Evolutionary conservation across 495 filamentous ascomycete species (phyloP).

Genomic region (Penicillium soppii): DNA sequence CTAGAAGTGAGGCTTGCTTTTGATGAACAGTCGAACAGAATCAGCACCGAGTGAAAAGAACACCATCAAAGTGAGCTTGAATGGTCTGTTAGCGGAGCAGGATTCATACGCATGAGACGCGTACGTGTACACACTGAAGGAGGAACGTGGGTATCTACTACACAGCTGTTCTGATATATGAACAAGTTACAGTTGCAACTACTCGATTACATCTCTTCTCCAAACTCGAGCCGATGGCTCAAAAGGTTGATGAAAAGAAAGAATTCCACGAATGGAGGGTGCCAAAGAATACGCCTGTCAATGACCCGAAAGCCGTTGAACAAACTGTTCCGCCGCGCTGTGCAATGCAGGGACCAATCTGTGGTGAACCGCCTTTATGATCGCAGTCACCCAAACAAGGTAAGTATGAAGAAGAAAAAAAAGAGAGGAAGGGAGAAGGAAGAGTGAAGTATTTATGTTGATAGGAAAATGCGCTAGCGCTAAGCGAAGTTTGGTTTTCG

Average conservation of each 20-base stretch:
- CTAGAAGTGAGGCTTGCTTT: too few species aligned
- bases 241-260: constrained; percentile 55
- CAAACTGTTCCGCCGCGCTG: constrained; percentile 60
- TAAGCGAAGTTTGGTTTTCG: constrained; percentile 25
- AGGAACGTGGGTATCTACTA: too few species aligned
- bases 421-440: constrained; percentile 27
- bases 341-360: constrained; percentile 68
- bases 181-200: too few species aligned
- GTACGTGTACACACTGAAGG: too few species aligned
- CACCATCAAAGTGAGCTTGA: too few species aligned
- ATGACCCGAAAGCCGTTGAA: constrained; percentile 64
- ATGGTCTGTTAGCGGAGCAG: too few species aligned
- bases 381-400: constrained; percentile 64
- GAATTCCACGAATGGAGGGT: constrained; percentile 37
- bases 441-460: constrained; percentile 26
- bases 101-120: too few species aligned
- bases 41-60: too few species aligned
- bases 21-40: too few species aligned
- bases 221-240: constrained; percentile 45
- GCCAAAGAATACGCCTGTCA: constrained; percentile 71
- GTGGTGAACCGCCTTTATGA: constrained; percentile 61
- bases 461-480: constrained; percentile 19
- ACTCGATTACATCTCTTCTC: too few species aligned
- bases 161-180: too few species aligned
- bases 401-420: constrained; percentile 70